Evolutionary conservation across 257 asterid species (phyloP).

Genomic region (Penstemon newberryi): DNA sequence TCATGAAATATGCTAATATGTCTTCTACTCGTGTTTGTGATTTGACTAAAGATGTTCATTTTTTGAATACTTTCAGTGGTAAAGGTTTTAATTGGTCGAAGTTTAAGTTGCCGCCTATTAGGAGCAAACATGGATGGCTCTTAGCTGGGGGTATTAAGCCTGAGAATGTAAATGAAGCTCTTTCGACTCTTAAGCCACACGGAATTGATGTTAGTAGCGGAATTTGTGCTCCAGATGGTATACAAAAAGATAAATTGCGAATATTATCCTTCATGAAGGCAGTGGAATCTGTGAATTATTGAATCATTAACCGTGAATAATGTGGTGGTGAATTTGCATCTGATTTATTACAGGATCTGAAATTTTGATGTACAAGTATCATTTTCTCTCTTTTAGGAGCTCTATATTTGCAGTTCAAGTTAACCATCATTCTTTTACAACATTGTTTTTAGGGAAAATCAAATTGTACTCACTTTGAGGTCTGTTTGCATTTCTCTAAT

Average conservation of each 20-base stretch:
- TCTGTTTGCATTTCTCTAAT: too few species aligned
- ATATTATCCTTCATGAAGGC: constrained; percentile 69
- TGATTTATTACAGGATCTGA: not conserved
- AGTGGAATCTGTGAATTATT: constrained; percentile 48
- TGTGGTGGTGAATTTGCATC: not conserved
- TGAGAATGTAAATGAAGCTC: constrained; percentile 65
- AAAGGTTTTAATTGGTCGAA: constrained; percentile 80
- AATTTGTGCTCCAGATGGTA: constrained; percentile 76
- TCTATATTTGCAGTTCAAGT: not conserved
- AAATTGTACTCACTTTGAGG: not conserved
- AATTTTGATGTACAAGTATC: not conserved
- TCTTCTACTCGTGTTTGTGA: not conserved
- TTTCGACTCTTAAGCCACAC: constrained; percentile 65
- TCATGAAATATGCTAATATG: not conserved
- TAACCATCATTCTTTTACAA: not conserved
- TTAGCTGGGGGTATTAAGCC: constrained; percentile 89
- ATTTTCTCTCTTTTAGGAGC: not conserved
- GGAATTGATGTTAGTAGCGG: constrained; percentile 97
- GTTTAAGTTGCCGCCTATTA: constrained; percentile 64
- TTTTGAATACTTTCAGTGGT: constrained; percentile 56
- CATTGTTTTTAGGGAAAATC: not conserved
- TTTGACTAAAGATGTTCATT: not conserved
- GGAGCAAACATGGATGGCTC: constrained; percentile 85
- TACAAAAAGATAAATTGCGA: constrained; percentile 65
- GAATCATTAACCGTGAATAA: constrained; percentile 19